Base-by-base conservation (phyloP, 2,329 filamentous ascomycete species). In the Pseudocercospora cruenta region DNA sequence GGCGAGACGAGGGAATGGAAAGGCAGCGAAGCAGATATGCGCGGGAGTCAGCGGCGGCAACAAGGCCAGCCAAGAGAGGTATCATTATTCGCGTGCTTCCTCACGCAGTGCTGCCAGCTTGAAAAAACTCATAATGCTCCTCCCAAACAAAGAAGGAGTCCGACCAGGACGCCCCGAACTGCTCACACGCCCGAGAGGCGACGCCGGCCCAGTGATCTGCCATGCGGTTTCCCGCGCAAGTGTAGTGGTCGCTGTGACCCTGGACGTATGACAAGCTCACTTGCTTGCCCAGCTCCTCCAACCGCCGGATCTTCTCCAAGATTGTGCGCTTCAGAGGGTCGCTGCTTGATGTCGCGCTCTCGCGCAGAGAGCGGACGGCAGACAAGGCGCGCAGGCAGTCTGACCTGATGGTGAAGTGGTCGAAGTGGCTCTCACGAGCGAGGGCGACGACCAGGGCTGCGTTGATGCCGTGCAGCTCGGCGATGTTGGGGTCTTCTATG, bases 361-460 rank as follows among this genome's bases (percentile, higher is more conserved):
- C 10, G 51, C 51, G 51, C 51, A 55, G 51, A 55, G 10, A 26
- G 51, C 24, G 16, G 51, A 55, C 24, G 12, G 21, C 26, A n/a
- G 22, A 8, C 22, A 55, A 12, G 14, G 51, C 51, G 24, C 1
- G 9, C 22, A 16, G 10, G 24, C 51, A 55, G 51, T 55, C 51
- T 24, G 22, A 26, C 47, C 14, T 51, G 47, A 51, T 51, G 51
- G 51, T 55, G 51, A 55, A 55, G 51, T 55, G 51, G 51, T 55
- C 51, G 24, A 55, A 33, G 16, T 31, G 12, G 16, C 51, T 26
- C 16, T n/a, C 22, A 14, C 22, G 51, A 19, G 12, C 51, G 16
- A n/a, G 16, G 26, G 3, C 3, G 22, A 10, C 51, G 51, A n/a
- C 21, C 51, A 55, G 16, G 10, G 51, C 51, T 55, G 51, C 51